A percentile compares a stretch with the other conserved stretches of the same genome.
phyloP scores from a whole-genome alignment of 805 yeast species.

The Zygotorulaspora danielsina region DNA sequence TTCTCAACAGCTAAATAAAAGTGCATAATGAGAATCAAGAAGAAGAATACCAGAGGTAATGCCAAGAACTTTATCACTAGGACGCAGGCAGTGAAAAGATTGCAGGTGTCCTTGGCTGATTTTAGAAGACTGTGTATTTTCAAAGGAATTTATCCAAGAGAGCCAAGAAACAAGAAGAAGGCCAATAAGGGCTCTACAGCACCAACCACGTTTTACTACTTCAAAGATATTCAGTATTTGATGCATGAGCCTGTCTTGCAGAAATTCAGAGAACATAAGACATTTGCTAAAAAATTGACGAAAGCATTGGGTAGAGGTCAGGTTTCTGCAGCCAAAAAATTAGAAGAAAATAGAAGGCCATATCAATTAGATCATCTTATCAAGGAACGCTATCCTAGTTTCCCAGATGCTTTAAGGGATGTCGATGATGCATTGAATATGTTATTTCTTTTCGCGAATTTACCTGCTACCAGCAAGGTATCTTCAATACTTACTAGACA shows the following conservation, averaged over 20 bases:
- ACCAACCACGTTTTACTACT: constrained; percentile 88
- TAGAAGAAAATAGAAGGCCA: constrained; percentile 64
- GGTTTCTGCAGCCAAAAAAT: constrained; percentile 76
- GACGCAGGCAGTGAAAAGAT: constrained; percentile 86
- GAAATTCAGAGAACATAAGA: constrained; percentile 92
- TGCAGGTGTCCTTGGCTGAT: constrained; percentile 92
- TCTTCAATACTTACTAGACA: constrained; percentile 78
- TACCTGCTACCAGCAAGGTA: constrained; percentile 89
- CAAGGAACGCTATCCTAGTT: constrained; percentile 93
- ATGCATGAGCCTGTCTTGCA: constrained; percentile 90
- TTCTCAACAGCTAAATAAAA: no score
- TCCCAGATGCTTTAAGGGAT: constrained; percentile 87
- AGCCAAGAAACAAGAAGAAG: constrained; percentile 91
- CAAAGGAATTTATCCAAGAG: constrained; percentile 97
- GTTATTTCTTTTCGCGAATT: constrained; percentile 87
- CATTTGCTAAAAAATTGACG: constrained; percentile 86
- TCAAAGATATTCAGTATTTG: constrained; percentile 90
- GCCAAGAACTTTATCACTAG: constrained; percentile 91
- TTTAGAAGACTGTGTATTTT: constrained; percentile 95
- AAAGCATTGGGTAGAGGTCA: constrained; percentile 91
- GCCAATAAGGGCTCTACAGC: constrained; percentile 98
- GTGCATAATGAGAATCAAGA: constrained; percentile 58
- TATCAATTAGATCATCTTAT: constrained; percentile 86
- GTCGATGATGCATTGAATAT: constrained; percentile 92
- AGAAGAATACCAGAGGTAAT: constrained; percentile 80